Evolutionary conservation across 1,284 basidiomycete genomes (phyloP), one percentile per base, ranked within the genome.

Genomic region (Afroboletus lepidellus): DNA sequence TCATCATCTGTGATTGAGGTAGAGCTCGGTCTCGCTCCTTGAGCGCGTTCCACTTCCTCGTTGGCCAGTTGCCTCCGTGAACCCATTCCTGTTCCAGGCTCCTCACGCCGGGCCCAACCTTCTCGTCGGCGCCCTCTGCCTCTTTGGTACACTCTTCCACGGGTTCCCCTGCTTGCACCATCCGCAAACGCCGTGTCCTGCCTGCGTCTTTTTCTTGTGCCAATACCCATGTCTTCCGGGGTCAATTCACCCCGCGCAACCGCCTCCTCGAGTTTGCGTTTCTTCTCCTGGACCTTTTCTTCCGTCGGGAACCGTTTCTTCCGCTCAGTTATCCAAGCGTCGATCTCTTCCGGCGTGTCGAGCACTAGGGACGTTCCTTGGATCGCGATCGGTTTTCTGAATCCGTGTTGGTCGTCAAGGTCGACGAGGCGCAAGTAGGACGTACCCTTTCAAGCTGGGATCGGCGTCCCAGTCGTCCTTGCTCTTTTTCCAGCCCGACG

Each of bases 291-390:
- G 1, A 92, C 77, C 18, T 83, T 80, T 44, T 75, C 65, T 15
- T 77, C 69, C 15, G 84, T 90, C 3, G 94, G 94, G 77, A 88
- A 98, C 18, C 88, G 82, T 56, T 83, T 84, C 70, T 83, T 92
- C 41, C 94, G 84, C 62, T 97, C 94, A 27, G 81, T 84, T 48
- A 95, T 82, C 94, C 94, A 98, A 36, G 80, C 81, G 12, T 82
- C 83, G 52, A 97, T 77, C 15, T 85, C 82, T 65, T 94, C 93
- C 8, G 88, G 89, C 1, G 89, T 87, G 60, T 95, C 81, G 9
- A 97, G 77, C 12, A 78, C 67, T 16, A 95, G 67, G 37, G 75
- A 85, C 3, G 93, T 95, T 2, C 94, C 94, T 59, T 88, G 85
- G 34, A 97, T 94, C 2, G 83, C 77, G 16, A 92, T 70, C 1